phyloP scores from a whole-genome alignment of 371 early-diverging fungal species.

The Actinomucor elegans region DNA sequence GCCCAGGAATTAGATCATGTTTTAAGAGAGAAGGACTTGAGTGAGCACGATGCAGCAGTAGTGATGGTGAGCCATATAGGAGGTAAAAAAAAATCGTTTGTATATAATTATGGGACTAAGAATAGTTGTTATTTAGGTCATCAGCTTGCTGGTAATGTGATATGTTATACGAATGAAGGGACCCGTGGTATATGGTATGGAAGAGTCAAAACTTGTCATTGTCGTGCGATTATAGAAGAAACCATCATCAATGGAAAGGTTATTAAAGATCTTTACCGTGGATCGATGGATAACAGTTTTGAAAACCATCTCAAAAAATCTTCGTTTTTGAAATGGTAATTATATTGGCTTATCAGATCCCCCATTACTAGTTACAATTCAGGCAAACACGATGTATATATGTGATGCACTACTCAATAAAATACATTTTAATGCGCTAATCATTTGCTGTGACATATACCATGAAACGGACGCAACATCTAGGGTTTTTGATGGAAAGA shows the following conservation, averaged over 20 bases:
- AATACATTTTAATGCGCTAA: no score
- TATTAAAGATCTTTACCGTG: constrained; percentile 55
- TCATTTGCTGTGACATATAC: no score
- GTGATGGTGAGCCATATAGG: constrained; percentile 65
- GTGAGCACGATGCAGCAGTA: constrained; percentile 40
- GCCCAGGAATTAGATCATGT: constrained; percentile 60
- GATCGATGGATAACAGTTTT: constrained; percentile 50
- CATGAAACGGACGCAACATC: no score
- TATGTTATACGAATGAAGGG: constrained; percentile 54
- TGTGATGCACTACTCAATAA: no score
- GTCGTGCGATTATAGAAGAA: constrained; percentile 45
- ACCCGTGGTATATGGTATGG: constrained; percentile 60
- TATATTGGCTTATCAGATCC: no score
- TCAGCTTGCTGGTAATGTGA: constrained; percentile 73
- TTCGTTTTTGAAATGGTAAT: constrained; percentile 22
- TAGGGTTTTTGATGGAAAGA: no score
- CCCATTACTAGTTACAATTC: no score
- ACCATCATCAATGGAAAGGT: constrained; percentile 49
- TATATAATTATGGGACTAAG: no score
- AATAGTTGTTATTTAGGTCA: no score
- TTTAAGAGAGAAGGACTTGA: constrained; percentile 49
- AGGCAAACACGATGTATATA: no score
- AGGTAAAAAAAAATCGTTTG: constrained; percentile 28
- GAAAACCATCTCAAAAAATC: constrained; percentile 19
- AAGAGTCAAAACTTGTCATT: constrained; percentile 55